These are phyloP conservation scores for Talaromyces sp. DNA, from an alignment of 2,329 filamentous ascomycete genomes.

Conservation along the genomic window DNA sequence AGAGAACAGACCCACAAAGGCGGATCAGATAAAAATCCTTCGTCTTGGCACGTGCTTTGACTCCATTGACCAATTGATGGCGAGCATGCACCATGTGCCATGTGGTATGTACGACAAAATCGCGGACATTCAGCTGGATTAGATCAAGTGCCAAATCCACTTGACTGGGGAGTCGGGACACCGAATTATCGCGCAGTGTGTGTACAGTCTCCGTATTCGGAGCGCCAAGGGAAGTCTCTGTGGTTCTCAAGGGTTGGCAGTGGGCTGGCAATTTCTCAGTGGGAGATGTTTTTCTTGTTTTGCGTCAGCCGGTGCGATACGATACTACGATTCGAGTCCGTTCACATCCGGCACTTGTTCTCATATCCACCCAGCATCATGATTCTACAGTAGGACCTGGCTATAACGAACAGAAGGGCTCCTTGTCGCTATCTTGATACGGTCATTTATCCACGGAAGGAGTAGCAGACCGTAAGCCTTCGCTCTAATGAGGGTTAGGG, in stretches of 20 bases:
- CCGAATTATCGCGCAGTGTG: background rate
- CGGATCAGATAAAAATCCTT: conserved; percentile 4
- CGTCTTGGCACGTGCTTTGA: background rate
- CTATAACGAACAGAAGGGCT: too few species aligned
- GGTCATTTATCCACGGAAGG: too few species aligned
- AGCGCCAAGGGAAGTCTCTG: background rate
- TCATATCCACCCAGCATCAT: background rate
- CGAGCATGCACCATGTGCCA: background rate
- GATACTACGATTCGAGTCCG: background rate
- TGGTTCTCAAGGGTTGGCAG: background rate
- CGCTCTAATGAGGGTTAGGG: too few species aligned
- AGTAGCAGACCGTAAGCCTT: too few species aligned
- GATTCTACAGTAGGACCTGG: too few species aligned
- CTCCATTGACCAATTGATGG: background rate
- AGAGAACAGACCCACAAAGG: background rate
- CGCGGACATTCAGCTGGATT: background rate
- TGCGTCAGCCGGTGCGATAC: background rate
- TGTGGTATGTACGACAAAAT: background rate
- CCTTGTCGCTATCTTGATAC: too few species aligned
- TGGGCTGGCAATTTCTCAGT: background rate
- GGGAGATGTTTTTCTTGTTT: background rate
- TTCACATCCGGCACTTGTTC: background rate
- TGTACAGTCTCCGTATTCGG: background rate
- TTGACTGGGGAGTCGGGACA: background rate
- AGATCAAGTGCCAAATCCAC: background rate